Conservation (phyloP, 306 rosid genomes). For the Castanopsis chinensis region DNA sequence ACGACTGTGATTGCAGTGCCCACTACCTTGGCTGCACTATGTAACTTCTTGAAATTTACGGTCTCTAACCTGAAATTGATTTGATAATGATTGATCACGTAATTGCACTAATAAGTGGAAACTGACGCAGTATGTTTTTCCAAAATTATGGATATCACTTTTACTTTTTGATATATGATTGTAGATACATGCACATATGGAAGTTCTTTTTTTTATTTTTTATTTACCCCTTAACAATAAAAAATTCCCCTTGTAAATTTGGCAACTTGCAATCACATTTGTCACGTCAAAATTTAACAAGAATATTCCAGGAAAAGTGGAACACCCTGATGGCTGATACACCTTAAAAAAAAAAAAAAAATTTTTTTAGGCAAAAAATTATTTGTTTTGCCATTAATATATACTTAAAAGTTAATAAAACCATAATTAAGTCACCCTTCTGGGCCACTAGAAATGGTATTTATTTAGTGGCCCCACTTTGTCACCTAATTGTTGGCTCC, state of each 20-base stretch:
- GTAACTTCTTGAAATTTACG: slow-evolving; percentile 60
- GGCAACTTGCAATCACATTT: neutral
- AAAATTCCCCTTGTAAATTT: neutral
- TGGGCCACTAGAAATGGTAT: neutral
- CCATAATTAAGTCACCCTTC: neutral
- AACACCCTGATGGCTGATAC: neutral
- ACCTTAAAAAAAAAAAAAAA: no score
- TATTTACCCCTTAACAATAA: neutral
- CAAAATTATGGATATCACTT: neutral
- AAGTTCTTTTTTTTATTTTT: neutral
- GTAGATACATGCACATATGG: neutral
- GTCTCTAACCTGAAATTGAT: slow-evolving; percentile 63
- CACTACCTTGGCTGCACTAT: slow-evolving; percentile 73
- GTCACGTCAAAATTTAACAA: neutral
- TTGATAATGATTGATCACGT: neutral
- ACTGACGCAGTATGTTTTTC: slow-evolving; percentile 20
- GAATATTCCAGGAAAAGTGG: neutral
- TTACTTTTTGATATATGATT: neutral
- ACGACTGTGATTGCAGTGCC: slow-evolving; percentile 78
- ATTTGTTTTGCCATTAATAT: neutral
- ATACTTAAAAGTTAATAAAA: no score
- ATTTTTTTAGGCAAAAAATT: neutral
- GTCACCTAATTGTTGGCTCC: slow-evolving; percentile 11
- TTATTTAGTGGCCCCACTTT: slow-evolving; percentile 16
- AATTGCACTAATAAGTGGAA: slow-evolving; percentile 6